Evolutionary conservation across 345 rosid genomes (phyloP), one percentile per base, ranked within the genome.

Genomic region (Aquilaria malaccensis): DNA sequence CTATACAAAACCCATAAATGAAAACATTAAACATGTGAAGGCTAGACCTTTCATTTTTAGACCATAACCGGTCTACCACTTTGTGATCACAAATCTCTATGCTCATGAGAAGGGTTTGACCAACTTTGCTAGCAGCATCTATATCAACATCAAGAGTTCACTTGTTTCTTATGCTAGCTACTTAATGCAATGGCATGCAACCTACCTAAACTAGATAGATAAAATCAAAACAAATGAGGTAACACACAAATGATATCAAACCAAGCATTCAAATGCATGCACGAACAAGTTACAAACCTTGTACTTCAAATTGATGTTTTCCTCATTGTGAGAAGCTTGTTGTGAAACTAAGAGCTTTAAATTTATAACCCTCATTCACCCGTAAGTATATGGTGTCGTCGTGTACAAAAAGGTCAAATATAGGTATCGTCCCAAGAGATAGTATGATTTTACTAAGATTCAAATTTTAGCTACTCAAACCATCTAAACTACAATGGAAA

Each of bases 111-210:
- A 95, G 91, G 50, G 98, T 88, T 78, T 92, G 85, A 13, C 91
- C 98, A 54, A 82, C 80, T 80, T 77, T 83, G 60, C 88, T 96
- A 3, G 67, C 63, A 65, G 84, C 78, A 60, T 92, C 98, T 41
- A 92, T 67, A 61, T 85, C 96, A 49, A 89, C 97, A 85, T 85
- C 37, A 92, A 53, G 33, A 85, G 61, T 37, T 89, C 96, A 67
- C 96, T 86, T 69, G 53, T 86, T 85, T 60, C 95, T 95, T 0
- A 83, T 79, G 72, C 98, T 83, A 52, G 98, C 95, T 53, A 91
- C 98, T 33, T 93, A 80, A 65, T 92, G 98, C 73, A 89, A 79
- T 13, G 98, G 86, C 14, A 95, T 87, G 55, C 91, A 81, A 63
- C 96, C 96, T 61, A 89, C 85, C 98, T 92, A 65, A 69, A 6